phyloP scores from a whole-genome alignment of 2,329 filamentous ascomycete species.

The Clathrospora elynae region DNA sequence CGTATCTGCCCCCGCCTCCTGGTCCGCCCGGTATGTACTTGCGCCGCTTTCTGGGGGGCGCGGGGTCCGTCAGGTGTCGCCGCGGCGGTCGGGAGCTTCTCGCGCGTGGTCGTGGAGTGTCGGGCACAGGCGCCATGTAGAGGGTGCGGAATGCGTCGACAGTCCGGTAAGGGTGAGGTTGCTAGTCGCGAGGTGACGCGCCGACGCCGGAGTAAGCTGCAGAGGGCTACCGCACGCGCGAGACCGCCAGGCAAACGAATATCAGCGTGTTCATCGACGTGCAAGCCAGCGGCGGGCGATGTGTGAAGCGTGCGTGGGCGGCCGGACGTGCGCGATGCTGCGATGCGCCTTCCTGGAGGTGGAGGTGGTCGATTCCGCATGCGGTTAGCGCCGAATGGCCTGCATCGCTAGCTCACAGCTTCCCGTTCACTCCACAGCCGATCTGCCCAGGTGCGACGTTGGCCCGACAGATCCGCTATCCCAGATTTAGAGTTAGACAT shows the following conservation, averaged over 20 bases:
- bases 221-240: slow-evolving; percentile 36
- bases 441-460: no score
- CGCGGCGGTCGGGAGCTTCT: slow-evolving; percentile 43
- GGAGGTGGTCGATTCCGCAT: slow-evolving; percentile 7
- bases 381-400: slow-evolving; percentile 10
- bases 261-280: slow-evolving; percentile 32
- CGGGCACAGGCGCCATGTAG: slow-evolving; percentile 45
- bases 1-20: slow-evolving; percentile 81
- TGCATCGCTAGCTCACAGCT: slow-evolving; percentile 7
- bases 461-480: no score
- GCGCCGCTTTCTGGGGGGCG: slow-evolving; percentile 53
- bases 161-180: slow-evolving; percentile 33
- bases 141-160: slow-evolving; percentile 32
- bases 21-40: slow-evolving; percentile 84
- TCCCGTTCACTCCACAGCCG: slow-evolving; percentile 7
- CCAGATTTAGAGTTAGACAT: no score
- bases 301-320: slow-evolving; percentile 25
- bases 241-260: slow-evolving; percentile 30
- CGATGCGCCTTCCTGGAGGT: slow-evolving; percentile 26
- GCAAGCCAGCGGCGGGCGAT: slow-evolving; percentile 12
- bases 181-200: slow-evolving; percentile 35
- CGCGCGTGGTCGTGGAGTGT: slow-evolving; percentile 46
- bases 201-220: slow-evolving; percentile 27
- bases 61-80: slow-evolving; percentile 47
- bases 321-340: slow-evolving; percentile 24